A percentile compares a stretch with the other conserved stretches of the same genome.
phyloP scores from a whole-genome alignment of 306 rosid species.

The Geum urbanum region DNA sequence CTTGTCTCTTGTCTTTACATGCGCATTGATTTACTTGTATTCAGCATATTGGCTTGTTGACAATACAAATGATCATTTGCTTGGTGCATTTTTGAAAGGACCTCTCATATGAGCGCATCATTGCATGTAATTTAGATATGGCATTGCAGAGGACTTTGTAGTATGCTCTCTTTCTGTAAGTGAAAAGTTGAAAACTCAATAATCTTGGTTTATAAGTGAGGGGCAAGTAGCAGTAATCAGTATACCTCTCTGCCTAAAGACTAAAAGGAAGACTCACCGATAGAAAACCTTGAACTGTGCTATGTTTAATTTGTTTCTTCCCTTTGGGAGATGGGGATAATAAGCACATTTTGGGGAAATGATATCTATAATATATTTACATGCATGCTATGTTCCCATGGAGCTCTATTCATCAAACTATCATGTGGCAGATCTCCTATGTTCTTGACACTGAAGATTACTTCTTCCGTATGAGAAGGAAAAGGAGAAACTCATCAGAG shows the following conservation, averaged over 20 bases:
- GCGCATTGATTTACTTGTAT: background rate
- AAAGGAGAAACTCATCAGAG: constrained; percentile 32
- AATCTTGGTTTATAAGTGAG: background rate
- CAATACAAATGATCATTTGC: background rate
- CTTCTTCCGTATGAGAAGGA: constrained; percentile 64
- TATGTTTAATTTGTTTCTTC: background rate
- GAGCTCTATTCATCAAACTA: constrained; percentile 22
- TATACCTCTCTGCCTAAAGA: background rate
- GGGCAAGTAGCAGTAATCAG: background rate
- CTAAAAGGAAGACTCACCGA: background rate
- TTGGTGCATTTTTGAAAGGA: background rate
- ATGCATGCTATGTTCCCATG: background rate
- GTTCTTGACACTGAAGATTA: constrained; percentile 88
- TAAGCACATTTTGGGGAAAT: background rate
- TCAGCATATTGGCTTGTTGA: background rate
- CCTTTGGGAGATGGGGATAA: background rate
- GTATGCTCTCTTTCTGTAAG: background rate
- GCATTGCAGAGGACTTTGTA: background rate
- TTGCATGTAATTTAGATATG: background rate
- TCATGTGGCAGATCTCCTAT: constrained; percentile 69
- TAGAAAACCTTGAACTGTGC: background rate
- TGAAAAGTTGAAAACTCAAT: background rate
- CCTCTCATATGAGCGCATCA: background rate
- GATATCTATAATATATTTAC: background rate
- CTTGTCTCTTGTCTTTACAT: constrained; percentile 16